These are phyloP conservation scores for Metschnikowia lachancei DNA, from an alignment of 805 yeast species.

Conservation along the genomic window DNA sequence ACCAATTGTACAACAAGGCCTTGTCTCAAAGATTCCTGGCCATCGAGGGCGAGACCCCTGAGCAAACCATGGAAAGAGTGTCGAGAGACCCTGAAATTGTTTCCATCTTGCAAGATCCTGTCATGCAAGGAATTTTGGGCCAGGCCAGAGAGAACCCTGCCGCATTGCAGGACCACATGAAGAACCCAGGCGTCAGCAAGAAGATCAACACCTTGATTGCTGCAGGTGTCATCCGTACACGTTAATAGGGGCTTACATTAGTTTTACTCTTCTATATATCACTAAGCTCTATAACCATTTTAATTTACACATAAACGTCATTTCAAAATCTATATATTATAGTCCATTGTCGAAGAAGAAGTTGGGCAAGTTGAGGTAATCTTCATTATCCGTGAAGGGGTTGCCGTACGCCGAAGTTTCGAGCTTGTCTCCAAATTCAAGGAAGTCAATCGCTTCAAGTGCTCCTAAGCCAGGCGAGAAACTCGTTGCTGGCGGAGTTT, in stretches of 20 bases:
- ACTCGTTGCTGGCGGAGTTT: not conserved
- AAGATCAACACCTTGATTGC: constrained; percentile 89
- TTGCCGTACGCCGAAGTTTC: not conserved
- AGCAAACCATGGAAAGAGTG: constrained; percentile 88
- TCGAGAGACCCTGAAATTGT: constrained; percentile 93
- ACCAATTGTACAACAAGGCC: constrained; percentile 76
- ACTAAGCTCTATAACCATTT: not conserved
- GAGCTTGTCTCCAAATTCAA: constrained; percentile 7
- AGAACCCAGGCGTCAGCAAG: constrained; percentile 85
- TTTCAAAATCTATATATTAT: not conserved
- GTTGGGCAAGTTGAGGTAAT: constrained; percentile 29
- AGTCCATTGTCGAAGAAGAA: constrained; percentile 37
- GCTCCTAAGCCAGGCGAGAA: constrained; percentile 7
- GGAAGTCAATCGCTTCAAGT: constrained; percentile 8
- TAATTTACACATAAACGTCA: not conserved
- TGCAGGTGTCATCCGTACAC: constrained; percentile 93
- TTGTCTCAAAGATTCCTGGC: constrained; percentile 75
- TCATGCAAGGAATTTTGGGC: constrained; percentile 89
- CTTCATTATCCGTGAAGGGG: constrained; percentile 6
- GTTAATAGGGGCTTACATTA: constrained; percentile 37
- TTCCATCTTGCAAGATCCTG: constrained; percentile 85
- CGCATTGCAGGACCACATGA: constrained; percentile 96
- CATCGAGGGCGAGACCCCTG: constrained; percentile 85
- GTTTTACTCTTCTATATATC: not conserved
- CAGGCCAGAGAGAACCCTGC: constrained; percentile 97